phyloP scores from a whole-genome alignment of 2,329 filamentous ascomycete genomes.

The Byssothecium circinans region DNA sequence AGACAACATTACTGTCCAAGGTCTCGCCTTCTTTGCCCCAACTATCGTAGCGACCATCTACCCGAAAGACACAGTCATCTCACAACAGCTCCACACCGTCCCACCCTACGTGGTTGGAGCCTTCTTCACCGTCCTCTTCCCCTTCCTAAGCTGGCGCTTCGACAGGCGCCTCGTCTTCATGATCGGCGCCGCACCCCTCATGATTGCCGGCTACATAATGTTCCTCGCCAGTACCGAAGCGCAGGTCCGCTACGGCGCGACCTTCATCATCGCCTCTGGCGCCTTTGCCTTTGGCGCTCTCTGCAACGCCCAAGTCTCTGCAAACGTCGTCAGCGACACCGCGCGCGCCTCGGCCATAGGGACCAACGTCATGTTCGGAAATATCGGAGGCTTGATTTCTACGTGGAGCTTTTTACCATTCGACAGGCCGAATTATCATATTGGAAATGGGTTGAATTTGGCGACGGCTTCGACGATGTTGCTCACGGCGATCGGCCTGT shows the following conservation, averaged over 20 bases:
- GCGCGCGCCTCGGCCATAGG: constrained; percentile 68
- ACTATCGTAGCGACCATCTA: constrained; percentile 73
- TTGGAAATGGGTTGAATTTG: constrained; percentile 72
- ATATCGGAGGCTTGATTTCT: constrained; percentile 68
- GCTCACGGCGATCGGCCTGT: constrained; percentile 52
- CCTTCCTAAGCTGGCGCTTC: constrained; percentile 62
- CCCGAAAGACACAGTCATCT: constrained; percentile 57
- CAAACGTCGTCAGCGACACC: constrained; percentile 72
- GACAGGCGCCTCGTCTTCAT: constrained; percentile 65
- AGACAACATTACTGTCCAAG: constrained; percentile 71
- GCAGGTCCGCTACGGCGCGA: constrained; percentile 66
- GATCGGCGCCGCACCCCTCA: constrained; percentile 60
- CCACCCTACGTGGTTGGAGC: constrained; percentile 71
- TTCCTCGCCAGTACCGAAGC: constrained; percentile 60
- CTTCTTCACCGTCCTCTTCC: constrained; percentile 66
- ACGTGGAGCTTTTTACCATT: constrained; percentile 67
- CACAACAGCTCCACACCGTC: constrained; percentile 70
- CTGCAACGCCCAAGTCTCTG: constrained; percentile 67
- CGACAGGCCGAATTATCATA: constrained; percentile 67
- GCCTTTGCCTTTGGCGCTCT: constrained; percentile 66
- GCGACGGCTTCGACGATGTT: constrained; percentile 62
- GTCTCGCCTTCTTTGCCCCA: constrained; percentile 69
- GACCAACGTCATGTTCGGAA: constrained; percentile 71
- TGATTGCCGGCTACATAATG: constrained; percentile 71
- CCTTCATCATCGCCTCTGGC: constrained; percentile 68